Conservation (phyloP, 495 filamentous ascomycete genomes). For the Aspergillus homomorphus region DNA sequence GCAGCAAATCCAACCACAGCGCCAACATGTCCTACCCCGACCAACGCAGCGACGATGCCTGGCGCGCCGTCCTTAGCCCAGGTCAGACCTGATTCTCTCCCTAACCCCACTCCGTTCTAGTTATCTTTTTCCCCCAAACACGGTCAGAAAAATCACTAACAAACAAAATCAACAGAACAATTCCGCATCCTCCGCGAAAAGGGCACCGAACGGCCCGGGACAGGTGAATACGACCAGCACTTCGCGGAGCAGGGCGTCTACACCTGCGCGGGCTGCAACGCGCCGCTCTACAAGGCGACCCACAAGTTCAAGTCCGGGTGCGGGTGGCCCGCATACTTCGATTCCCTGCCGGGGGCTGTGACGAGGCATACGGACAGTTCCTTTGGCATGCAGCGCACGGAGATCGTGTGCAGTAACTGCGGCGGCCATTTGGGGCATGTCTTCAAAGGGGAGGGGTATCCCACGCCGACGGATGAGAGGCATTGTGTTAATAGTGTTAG, state of each 20-base stretch:
- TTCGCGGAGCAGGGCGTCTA: slow-evolving; percentile 71
- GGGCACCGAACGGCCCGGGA: slow-evolving; percentile 78
- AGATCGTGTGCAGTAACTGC: slow-evolving; percentile 92
- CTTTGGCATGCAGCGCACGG: slow-evolving; percentile 81
- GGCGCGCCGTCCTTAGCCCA: slow-evolving; percentile 76
- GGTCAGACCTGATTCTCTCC: slow-evolving; percentile 44
- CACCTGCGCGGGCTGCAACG: slow-evolving; percentile 77
- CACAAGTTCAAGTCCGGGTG: slow-evolving; percentile 97
- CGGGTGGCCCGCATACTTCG: slow-evolving; percentile 97
- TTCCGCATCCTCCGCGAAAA: slow-evolving; percentile 89
- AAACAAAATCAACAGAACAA: slow-evolving; percentile 64
- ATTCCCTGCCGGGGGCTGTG: slow-evolving; percentile 87
- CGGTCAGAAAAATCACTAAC: neutral
- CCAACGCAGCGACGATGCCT: slow-evolving; percentile 76
- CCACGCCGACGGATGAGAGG: slow-evolving; percentile 88
- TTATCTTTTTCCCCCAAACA: neutral
- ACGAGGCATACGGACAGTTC: slow-evolving; percentile 70
- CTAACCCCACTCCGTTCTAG: neutral
- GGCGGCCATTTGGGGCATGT: slow-evolving; percentile 96
- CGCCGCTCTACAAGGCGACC: slow-evolving; percentile 82
- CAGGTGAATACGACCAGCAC: slow-evolving; percentile 86
- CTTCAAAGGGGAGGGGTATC: slow-evolving; percentile 92
- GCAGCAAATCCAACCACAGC: slow-evolving; percentile 36
- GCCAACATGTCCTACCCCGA: slow-evolving; percentile 80
- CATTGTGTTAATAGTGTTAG: slow-evolving; percentile 97